A percentile compares a stretch with the other conserved stretches of the same genome.
These are phyloP conservation scores for Tuber aestivum DNA, from an alignment of 495 filamentous ascomycete species.

Conservation along the genomic window DNA sequence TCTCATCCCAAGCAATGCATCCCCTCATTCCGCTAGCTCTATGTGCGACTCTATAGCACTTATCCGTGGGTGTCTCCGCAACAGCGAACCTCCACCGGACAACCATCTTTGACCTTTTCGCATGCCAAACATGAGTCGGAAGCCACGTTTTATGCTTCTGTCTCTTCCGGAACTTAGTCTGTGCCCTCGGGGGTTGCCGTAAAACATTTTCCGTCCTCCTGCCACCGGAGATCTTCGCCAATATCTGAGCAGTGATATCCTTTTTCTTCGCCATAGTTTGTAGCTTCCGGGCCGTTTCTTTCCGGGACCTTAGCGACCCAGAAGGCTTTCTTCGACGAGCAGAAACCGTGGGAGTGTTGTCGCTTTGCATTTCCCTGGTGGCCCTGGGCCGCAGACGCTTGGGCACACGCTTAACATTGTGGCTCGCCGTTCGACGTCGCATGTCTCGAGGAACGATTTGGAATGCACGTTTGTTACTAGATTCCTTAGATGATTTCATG, in stretches of 20 bases:
- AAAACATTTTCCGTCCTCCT: conserved; percentile 50
- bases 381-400: conserved; percentile 65
- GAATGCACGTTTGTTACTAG: conserved; percentile 68
- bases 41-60: conserved; percentile 82
- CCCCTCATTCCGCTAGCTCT: conserved; percentile 61
- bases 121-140: conserved; percentile 89
- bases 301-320: conserved; percentile 66
- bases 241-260: conserved; percentile 51
- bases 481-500: conserved; percentile 64
- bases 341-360: conserved; percentile 82
- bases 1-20: conserved; percentile 84
- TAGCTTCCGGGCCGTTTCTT: conserved; percentile 72
- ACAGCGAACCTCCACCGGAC: conserved; percentile 83
- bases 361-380: conserved; percentile 74
- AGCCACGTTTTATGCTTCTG: conserved; percentile 89
- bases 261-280: conserved; percentile 56
- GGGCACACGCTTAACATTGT: conserved; percentile 91
- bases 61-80: conserved; percentile 75
- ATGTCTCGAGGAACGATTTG: conserved; percentile 80
- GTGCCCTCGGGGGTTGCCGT: conserved; percentile 58
- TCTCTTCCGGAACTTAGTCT: conserved; percentile 73
- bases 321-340: conserved; percentile 64
- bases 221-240: conserved; percentile 12
- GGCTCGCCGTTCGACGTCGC: conserved; percentile 81
- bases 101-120: conserved; percentile 85